Conservation (phyloP, 75 land plant genomes). For the Chamaecyparis obtusa region DNA sequence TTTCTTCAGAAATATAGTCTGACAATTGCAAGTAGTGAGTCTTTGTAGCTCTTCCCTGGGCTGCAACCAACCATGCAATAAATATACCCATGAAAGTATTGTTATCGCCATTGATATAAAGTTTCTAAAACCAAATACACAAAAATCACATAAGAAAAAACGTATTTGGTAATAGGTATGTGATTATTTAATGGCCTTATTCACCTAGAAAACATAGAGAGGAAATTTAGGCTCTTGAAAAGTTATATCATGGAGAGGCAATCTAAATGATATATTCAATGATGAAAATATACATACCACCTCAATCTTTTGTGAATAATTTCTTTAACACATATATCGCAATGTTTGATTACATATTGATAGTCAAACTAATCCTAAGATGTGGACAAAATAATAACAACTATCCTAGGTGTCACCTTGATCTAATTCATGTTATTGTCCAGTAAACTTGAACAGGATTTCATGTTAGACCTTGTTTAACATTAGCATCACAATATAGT, state of each 20-base stretch:
- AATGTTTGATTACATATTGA: too few relatives aligned
- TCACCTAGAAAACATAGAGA: not conserved
- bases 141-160: not conserved
- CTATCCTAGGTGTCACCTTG: too few relatives aligned
- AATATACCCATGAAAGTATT: not conserved
- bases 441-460: too few relatives aligned
- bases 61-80: slow-evolving; percentile 2
- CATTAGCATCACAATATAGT: too few relatives aligned
- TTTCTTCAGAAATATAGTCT: slow-evolving; percentile 2
- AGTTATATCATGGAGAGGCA: not conserved
- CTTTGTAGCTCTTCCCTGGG: not conserved
- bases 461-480: too few relatives aligned
- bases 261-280: not conserved
- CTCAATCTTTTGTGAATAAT: not conserved
- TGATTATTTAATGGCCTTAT: not conserved
- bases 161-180: not conserved
- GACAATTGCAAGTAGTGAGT: not conserved
- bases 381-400: too few relatives aligned
- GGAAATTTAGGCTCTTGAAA: not conserved
- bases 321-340: too few relatives aligned
- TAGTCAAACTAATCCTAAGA: too few relatives aligned
- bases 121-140: not conserved
- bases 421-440: too few relatives aligned
- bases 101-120: not conserved
- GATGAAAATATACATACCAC: not conserved